These are phyloP conservation scores for Triticum urartu DNA, from an alignment of 176 grass and related monocot species.

Conservation along the genomic window DNA sequence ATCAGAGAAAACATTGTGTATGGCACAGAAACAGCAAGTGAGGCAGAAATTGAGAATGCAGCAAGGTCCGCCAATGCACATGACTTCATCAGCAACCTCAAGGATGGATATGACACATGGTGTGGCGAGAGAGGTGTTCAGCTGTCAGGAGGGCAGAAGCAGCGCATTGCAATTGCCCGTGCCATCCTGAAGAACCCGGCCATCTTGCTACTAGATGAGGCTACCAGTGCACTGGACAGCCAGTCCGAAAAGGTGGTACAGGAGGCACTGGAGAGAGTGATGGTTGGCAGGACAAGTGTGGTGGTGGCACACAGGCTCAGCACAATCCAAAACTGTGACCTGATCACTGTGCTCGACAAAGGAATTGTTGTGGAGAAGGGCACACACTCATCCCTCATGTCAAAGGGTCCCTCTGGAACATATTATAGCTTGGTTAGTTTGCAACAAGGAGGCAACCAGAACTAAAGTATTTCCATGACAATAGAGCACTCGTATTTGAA, in stretches of 20 bases:
- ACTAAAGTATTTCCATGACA: slow-evolving; percentile 27
- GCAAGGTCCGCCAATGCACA: slow-evolving; percentile 87
- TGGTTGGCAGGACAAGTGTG: slow-evolving; percentile 84
- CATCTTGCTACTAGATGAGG: slow-evolving; percentile 83
- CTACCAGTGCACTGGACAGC: slow-evolving; percentile 89
- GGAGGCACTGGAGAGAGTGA: slow-evolving; percentile 79
- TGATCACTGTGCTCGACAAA: slow-evolving; percentile 81
- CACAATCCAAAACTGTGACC: slow-evolving; percentile 79
- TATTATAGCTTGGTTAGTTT: slow-evolving; percentile 79
- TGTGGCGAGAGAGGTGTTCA: slow-evolving; percentile 89
- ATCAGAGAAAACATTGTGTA: slow-evolving; percentile 84
- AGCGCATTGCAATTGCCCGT: slow-evolving; percentile 89
- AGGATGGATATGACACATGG: slow-evolving; percentile 86
- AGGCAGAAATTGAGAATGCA: slow-evolving; percentile 73
- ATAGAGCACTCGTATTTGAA: background rate
- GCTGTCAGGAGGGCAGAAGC: slow-evolving; percentile 94
- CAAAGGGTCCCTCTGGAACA: slow-evolving; percentile 64
- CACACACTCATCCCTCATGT: slow-evolving; percentile 84
- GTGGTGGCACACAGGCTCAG: slow-evolving; percentile 90
- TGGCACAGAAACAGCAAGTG: slow-evolving; percentile 54
- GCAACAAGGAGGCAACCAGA: slow-evolving; percentile 62
- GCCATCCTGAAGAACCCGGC: slow-evolving; percentile 87
- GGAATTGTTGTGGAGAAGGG: slow-evolving; percentile 85
- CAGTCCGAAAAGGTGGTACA: slow-evolving; percentile 94
- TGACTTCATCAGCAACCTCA: slow-evolving; percentile 90